These are phyloP conservation scores for Xerocomus potaroensis DNA, from an alignment of 768 basidiomycete species.

Conservation along the genomic window DNA sequence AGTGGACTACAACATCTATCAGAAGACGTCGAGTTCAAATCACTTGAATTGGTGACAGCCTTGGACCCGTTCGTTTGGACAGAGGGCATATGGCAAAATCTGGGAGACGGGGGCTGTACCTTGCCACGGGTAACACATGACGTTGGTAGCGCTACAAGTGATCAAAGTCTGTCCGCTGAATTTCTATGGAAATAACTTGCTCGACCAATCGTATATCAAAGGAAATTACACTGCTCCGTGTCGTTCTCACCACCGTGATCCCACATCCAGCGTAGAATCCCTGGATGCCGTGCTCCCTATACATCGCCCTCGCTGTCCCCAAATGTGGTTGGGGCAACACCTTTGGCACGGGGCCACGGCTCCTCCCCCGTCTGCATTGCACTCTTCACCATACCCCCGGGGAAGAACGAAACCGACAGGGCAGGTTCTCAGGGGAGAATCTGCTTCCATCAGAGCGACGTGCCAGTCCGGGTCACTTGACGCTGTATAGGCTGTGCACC, in stretches of 20 bases:
- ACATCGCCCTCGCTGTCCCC: constrained; percentile 66
- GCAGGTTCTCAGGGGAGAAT: constrained; percentile 80
- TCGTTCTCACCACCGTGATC: constrained; percentile 78
- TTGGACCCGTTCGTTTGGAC: no score
- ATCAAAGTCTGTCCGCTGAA: neutral
- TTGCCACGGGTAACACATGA: no score
- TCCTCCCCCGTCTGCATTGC: constrained; percentile 94
- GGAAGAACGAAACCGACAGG: constrained; percentile 86
- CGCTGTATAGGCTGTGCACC: constrained; percentile 55
- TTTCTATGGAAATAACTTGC: constrained; percentile 42
- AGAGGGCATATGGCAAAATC: no score
- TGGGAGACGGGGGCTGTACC: no score
- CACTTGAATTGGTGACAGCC: no score
- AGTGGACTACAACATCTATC: no score
- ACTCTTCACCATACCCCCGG: constrained; percentile 92
- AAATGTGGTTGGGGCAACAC: constrained; percentile 39
- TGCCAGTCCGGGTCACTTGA: constrained; percentile 32
- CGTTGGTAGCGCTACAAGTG: constrained; percentile 1
- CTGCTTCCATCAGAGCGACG: constrained; percentile 36
- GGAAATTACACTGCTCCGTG: constrained; percentile 89
- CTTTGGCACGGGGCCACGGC: constrained; percentile 50
- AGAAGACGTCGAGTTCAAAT: no score
- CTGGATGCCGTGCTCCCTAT: constrained; percentile 64
- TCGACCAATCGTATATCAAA: constrained; percentile 87
- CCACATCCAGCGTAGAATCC: constrained; percentile 94